Conservation (phyloP, 805 yeast species). For the Metschnikowia peoriensis region DNA sequence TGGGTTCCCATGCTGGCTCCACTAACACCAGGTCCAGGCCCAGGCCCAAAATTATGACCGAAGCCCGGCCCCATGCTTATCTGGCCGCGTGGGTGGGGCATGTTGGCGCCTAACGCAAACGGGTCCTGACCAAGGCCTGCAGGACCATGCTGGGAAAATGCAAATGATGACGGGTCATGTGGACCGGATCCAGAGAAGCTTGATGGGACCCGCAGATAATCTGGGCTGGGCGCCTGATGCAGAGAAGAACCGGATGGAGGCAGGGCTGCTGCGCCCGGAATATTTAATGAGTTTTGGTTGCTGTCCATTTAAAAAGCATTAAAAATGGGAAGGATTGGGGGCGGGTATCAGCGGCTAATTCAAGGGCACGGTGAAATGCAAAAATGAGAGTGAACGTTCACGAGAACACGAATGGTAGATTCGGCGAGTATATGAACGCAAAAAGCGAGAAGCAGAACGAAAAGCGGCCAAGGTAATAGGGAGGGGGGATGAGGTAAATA, state of each 20-base stretch:
- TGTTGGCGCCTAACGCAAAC: neutral
- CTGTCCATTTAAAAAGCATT: slow-evolving; percentile 3
- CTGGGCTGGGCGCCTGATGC: slow-evolving; percentile 1
- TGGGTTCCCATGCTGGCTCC: neutral
- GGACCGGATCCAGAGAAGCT: neutral
- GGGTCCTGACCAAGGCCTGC: neutral
- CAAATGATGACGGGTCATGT: slow-evolving; percentile 1
- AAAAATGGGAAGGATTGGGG: neutral
- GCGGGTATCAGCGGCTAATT: neutral
- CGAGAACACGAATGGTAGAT: neutral
- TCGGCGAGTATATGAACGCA: neutral
- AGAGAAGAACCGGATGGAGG: neutral
- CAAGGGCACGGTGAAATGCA: neutral
- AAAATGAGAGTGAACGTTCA: neutral
- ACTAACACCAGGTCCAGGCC: neutral
- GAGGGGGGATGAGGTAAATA: too few species aligned
- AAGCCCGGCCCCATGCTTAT: neutral
- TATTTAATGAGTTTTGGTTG: neutral
- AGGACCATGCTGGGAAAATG: slow-evolving; percentile 7
- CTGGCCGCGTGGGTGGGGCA: neutral
- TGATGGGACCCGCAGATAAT: neutral
- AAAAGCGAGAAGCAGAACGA: too few species aligned
- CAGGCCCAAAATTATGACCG: neutral
- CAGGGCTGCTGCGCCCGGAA: neutral
- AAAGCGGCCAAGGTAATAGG: too few species aligned